Evolutionary conservation across 306 rosid species (phyloP).

Genomic region (Cucurbita pepo): DNA sequence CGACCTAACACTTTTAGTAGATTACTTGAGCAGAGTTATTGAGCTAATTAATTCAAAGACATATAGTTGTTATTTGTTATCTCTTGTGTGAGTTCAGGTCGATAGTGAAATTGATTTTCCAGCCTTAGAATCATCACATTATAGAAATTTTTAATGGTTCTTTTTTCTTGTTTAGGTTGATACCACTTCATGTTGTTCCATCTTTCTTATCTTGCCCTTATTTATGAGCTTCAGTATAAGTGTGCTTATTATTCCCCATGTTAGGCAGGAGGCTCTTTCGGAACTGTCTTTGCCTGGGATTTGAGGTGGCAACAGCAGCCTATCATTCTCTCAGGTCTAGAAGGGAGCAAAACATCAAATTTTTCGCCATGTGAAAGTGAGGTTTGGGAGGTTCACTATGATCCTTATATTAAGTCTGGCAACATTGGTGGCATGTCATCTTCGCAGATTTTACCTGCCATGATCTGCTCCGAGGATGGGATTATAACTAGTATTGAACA

Average conservation of each 20-base stretch:
- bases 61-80: background rate
- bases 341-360: slow-evolving; percentile 24
- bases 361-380: slow-evolving; percentile 66
- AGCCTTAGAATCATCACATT: background rate
- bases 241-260: background rate
- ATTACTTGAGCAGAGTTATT: background rate
- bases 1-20: background rate
- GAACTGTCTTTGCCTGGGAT: slow-evolving; percentile 94
- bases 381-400: slow-evolving; percentile 97
- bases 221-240: background rate
- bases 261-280: slow-evolving; percentile 84
- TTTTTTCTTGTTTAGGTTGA: too few species aligned
- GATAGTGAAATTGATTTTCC: background rate
- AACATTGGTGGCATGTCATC: slow-evolving; percentile 42
- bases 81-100: background rate
- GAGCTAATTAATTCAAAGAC: background rate
- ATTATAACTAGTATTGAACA: slow-evolving; percentile 65
- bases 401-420: slow-evolving; percentile 36
- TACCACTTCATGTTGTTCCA: background rate
- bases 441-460: slow-evolving; percentile 54
- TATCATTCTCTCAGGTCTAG: slow-evolving; percentile 61
- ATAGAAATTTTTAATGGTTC: background rate
- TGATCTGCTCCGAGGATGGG: slow-evolving; percentile 92
- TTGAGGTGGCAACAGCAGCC: slow-evolving; percentile 83
- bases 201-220: background rate